Conservation (phyloP, 2,329 filamentous ascomycete genomes). For the Lomentospora prolificans region DNA sequence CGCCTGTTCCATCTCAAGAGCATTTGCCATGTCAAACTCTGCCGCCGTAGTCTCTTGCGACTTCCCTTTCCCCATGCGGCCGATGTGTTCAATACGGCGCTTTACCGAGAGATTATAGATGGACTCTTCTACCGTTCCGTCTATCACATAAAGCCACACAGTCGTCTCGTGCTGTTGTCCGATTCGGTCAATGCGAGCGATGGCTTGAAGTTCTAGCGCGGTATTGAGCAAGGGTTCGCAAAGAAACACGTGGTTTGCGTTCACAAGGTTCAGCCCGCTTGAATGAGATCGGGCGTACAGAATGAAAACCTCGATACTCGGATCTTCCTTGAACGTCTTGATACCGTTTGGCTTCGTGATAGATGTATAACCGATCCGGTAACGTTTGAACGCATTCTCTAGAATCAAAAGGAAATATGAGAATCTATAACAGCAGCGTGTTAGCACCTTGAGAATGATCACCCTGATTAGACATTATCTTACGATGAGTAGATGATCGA, state of each 20-base stretch:
- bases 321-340: constrained; percentile 65
- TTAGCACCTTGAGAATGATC: constrained; percentile 8
- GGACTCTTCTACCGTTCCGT: constrained; percentile 81
- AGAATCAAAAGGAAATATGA: constrained; percentile 71
- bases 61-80: constrained; percentile 22
- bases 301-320: constrained; percentile 69
- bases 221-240: constrained; percentile 92
- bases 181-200: constrained; percentile 89
- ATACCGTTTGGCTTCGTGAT: constrained; percentile 63
- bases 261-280: constrained; percentile 82
- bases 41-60: constrained; percentile 31
- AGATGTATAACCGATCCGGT: constrained; percentile 63
- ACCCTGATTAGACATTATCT: constrained; percentile 9
- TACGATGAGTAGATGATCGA: constrained; percentile 87
- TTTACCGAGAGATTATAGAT: constrained; percentile 81
- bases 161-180: constrained; percentile 82
- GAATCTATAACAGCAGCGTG: constrained; percentile 32
- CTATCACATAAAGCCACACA: constrained; percentile 91
- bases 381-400: constrained; percentile 55
- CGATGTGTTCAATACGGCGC: constrained; percentile 68
- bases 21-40: constrained; percentile 73
- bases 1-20: constrained; percentile 68
- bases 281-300: constrained; percentile 83
- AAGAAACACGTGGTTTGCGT: constrained; percentile 87
- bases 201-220: constrained; percentile 86